Conservation (phyloP, 129 eudicot genomes). For the Saussurea involucrata region DNA sequence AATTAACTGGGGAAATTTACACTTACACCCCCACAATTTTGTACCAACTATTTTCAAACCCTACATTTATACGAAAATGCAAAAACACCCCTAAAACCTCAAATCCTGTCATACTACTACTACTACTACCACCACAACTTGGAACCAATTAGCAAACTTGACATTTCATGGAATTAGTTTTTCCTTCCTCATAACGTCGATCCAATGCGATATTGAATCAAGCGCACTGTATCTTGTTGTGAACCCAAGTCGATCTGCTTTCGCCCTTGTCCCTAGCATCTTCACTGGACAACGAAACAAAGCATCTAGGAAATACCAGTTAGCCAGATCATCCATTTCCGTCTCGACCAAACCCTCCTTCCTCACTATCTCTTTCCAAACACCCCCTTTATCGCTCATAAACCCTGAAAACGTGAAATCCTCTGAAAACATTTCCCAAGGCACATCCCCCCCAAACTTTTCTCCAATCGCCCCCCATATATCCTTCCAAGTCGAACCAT, state of each 20-base stretch:
- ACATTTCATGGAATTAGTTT: conserved; percentile 59
- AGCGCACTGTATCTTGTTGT: conserved; percentile 45
- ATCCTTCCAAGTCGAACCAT: conserved; percentile 69
- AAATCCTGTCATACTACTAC: neutral
- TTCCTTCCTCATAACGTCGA: conserved; percentile 73
- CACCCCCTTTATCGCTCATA: conserved; percentile 57
- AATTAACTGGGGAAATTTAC: neutral
- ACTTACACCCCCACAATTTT: conserved; percentile 9
- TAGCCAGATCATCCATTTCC: conserved; percentile 72
- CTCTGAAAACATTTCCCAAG: conserved; percentile 35
- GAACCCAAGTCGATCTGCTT: conserved; percentile 68
- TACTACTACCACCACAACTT: neutral
- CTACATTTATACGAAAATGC: neutral
- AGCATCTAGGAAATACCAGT: conserved; percentile 67
- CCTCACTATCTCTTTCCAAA: conserved; percentile 70
- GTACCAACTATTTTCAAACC: neutral
- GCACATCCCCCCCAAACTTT: conserved; percentile 47
- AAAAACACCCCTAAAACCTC: neutral
- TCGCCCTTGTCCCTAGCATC: conserved; percentile 68
- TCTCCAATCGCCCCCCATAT: conserved; percentile 66
- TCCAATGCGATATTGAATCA: conserved; percentile 74
- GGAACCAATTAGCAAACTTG: neutral
- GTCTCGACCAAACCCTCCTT: conserved; percentile 58
- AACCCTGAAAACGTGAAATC: conserved; percentile 40
- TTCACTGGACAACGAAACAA: conserved; percentile 70